Evolutionary conservation across 108 stramenopile species (phyloP), one percentile per base, ranked within the genome.

Genomic region (Nannochloropsis gaditana): DNA sequence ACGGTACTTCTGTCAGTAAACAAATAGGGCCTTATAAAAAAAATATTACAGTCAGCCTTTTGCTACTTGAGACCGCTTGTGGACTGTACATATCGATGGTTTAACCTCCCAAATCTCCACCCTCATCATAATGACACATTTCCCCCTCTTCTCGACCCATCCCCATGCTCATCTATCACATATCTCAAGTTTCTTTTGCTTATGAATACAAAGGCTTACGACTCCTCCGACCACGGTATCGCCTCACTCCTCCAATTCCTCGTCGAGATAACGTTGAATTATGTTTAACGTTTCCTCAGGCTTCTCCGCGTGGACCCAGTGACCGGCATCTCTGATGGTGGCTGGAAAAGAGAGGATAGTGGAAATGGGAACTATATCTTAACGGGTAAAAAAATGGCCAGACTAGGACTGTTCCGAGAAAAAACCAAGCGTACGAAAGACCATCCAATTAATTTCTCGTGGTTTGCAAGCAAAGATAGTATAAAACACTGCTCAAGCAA

Each of bases 251-350:
- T 73, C 59, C 3, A 73, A n/a, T n/a, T 73, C 59, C 59, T 73
- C 59, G 4, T 73, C 59, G 59, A 73, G 59, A n/a, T 73, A 73
- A 73, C 59, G 59, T n/a, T 73, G 59, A n/a, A 73, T 73, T 15
- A 73, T 73, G 59, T 73, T 73, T 15, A 73, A n/a, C 59, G 59
- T 73, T 73, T 84, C 82, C 82, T 85, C 44, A 9, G 88, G 88
- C 82, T 83, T 5, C 83, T 97, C 96, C 6, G 95, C 94, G 89
- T 97, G 96, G 21, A 97, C 91, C 94, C 95, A 95, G 90, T 97
- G 96, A 43, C 95, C 96, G 11, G 92, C 93, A 81, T 94, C 93
- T 43, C 93, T 87, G 83, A 97, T 93, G 9, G 95, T 95, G 44
- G 94, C 95, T 73, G 59, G n/a, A 4, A n/a, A n/a, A n/a, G 5